Evolutionary conservation across 2,329 filamentous ascomycete species (phyloP).

Genomic region (Phaeosphaeriaceae sp.): DNA sequence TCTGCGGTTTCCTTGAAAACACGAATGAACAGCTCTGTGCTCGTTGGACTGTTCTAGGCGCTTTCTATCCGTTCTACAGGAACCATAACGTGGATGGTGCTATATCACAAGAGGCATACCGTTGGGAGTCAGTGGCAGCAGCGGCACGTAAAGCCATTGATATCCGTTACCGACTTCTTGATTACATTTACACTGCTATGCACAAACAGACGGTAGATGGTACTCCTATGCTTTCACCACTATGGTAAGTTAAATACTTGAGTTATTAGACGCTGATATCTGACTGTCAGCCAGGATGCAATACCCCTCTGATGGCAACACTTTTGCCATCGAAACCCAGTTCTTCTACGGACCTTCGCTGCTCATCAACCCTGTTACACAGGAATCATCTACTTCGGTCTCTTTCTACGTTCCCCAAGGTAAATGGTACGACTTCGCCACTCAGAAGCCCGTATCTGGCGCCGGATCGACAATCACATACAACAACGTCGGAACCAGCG

Average conservation of each 20-base stretch:
- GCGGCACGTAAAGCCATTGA: constrained; percentile 72
- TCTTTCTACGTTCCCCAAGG: constrained; percentile 64
- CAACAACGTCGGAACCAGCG: constrained; percentile 54
- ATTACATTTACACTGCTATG: constrained; percentile 79
- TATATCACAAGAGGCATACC: constrained; percentile 59
- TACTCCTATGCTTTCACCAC: constrained; percentile 68
- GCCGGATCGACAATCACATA: constrained; percentile 55
- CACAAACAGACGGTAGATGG: constrained; percentile 66
- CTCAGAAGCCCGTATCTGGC: constrained; percentile 33
- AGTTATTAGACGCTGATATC: background rate
- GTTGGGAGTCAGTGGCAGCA: constrained; percentile 67
- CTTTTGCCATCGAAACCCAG: constrained; percentile 58
- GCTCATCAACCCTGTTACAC: constrained; percentile 63
- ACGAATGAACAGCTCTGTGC: constrained; percentile 73
- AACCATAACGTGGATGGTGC: constrained; percentile 73
- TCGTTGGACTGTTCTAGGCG: constrained; percentile 73
- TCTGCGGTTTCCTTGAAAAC: constrained; percentile 74
- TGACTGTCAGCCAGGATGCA: constrained; percentile 54
- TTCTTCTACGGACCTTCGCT: constrained; percentile 65
- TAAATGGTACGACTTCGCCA: constrained; percentile 54
- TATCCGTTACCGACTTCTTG: constrained; percentile 76
- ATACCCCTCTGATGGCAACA: constrained; percentile 64
- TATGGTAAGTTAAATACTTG: constrained; percentile 63
- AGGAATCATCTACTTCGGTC: constrained; percentile 58
- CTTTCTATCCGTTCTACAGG: constrained; percentile 76